phyloP scores from a whole-genome alignment of 257 asterid genomes.

The Nicotiana paniculata region DNA sequence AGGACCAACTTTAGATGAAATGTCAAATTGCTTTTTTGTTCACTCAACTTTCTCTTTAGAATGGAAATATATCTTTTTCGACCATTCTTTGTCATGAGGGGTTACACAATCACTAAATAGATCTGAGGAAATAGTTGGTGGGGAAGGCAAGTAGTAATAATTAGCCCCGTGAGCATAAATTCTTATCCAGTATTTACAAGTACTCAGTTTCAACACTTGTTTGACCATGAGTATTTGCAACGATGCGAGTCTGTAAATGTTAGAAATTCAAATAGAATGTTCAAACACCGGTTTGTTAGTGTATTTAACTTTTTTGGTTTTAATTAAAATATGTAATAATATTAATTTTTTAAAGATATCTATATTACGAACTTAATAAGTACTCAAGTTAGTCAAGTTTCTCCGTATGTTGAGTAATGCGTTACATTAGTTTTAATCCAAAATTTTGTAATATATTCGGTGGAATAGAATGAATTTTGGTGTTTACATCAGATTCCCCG shows the following conservation, averaged over 20 bases:
- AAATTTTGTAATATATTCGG: too few species aligned
- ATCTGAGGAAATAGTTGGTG: background rate
- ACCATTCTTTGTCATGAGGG: background rate
- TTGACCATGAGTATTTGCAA: background rate
- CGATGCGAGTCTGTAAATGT: background rate
- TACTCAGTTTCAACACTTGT: too few species aligned
- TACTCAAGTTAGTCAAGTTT: background rate
- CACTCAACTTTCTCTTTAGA: background rate
- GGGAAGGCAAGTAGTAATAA: background rate
- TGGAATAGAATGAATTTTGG: too few species aligned
- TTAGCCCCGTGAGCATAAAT: background rate
- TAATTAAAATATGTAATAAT: too few species aligned
- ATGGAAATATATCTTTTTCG: background rate
- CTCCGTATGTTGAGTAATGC: background rate
- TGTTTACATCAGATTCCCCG: too few species aligned
- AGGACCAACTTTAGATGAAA: slow-evolving; percentile 1
- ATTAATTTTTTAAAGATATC: too few species aligned
- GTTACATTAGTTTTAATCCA: background rate
- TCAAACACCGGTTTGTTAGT: background rate
- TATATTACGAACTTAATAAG: too few species aligned
- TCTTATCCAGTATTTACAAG: background rate
- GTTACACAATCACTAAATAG: background rate
- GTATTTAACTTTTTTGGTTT: background rate
- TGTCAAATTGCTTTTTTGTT: slow-evolving; percentile 2
- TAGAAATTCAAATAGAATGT: background rate